Conservation (phyloP, 345 rosid species). For the Salix koriyanagi region DNA sequence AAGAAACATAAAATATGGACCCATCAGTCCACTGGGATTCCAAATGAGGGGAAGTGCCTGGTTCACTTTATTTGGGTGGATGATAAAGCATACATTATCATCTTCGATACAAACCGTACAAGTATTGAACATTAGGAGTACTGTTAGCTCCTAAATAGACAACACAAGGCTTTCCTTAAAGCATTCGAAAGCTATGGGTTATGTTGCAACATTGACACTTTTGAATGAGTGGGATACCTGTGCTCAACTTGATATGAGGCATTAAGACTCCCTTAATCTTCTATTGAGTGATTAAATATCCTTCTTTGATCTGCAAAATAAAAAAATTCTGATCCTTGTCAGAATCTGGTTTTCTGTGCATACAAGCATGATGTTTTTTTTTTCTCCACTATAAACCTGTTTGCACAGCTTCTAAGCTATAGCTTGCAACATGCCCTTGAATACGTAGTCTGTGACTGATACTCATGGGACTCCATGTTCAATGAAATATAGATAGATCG, state of each 20-base stretch:
- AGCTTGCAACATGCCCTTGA: background rate
- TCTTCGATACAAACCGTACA: constrained; percentile 14
- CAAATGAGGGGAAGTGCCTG: constrained; percentile 25
- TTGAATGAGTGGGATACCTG: background rate
- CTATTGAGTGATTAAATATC: background rate
- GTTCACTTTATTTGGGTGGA: constrained; percentile 45
- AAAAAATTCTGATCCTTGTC: background rate
- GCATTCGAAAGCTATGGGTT: background rate
- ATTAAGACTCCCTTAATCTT: background rate
- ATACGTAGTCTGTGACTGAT: background rate
- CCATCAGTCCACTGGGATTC: constrained; percentile 40
- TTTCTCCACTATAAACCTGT: background rate
- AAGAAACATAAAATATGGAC: constrained; percentile 32
- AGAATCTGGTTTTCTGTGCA: background rate
- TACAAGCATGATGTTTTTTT: background rate
- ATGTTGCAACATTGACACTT: constrained; percentile 3
- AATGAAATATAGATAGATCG: background rate
- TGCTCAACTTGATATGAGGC: constrained; percentile 2
- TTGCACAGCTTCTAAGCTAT: background rate
- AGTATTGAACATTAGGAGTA: constrained; percentile 12
- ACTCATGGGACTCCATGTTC: background rate
- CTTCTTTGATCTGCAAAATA: background rate
- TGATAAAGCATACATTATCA: constrained; percentile 31
- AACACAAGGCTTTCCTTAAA: constrained; percentile 1
- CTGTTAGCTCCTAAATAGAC: constrained; percentile 4